Evolutionary conservation across 2,329 filamentous ascomycete genomes (phyloP).

Genomic region (Lasiodiplodia hormozganensis): DNA sequence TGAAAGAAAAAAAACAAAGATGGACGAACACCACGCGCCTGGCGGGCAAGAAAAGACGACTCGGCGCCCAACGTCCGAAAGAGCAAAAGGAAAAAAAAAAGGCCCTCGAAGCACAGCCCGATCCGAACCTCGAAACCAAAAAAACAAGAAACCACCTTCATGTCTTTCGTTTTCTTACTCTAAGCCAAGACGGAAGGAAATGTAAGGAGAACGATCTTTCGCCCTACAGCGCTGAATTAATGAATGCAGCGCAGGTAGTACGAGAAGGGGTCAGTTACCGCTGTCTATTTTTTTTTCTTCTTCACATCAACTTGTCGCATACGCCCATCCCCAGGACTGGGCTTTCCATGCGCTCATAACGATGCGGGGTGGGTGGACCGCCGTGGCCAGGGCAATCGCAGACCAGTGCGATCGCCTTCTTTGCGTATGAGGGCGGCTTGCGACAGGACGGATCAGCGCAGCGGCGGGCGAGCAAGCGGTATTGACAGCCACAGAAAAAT

Average conservation of each 20-base stretch:
- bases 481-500: constrained; percentile 28
- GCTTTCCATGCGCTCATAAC: constrained; percentile 16
- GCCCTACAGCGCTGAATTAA: not conserved
- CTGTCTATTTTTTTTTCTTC: not conserved
- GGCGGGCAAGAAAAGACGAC: not conserved
- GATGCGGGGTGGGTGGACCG: constrained; percentile 13
- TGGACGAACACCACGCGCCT: not conserved
- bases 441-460: constrained; percentile 13
- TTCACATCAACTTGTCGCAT: constrained; percentile 8
- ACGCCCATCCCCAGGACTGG: not conserved
- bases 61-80: not conserved
- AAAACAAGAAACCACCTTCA: not conserved
- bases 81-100: not conserved
- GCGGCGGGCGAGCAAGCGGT: constrained; percentile 17
- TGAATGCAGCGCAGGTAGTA: too few species aligned
- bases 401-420: constrained; percentile 18
- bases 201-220: not conserved
- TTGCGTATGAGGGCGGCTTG: constrained; percentile 14
- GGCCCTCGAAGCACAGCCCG: not conserved
- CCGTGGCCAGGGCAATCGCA: constrained; percentile 27
- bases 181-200: not conserved
- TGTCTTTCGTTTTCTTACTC: not conserved
- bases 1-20: not conserved
- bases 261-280: not conserved
- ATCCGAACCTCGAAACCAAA: not conserved